phyloP scores from a whole-genome alignment of 306 rosid species.

The Castanea mollissima region DNA sequence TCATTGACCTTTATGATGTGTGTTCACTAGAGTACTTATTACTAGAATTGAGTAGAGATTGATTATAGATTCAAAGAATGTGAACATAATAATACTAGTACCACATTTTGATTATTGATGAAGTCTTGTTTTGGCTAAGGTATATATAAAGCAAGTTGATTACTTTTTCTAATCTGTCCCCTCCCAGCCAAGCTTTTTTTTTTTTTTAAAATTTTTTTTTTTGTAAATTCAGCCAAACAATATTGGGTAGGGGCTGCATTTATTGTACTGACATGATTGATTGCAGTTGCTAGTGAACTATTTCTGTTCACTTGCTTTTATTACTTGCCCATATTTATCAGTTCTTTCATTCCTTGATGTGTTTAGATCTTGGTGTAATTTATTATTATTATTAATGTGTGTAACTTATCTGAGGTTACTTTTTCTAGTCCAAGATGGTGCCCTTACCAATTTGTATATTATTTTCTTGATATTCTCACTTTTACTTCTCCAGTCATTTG shows the following conservation, averaged over 20 bases:
- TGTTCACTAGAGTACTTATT: neutral
- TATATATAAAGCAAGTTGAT: neutral
- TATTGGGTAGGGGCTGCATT: neutral
- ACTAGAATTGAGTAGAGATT: neutral
- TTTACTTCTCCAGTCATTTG: slow-evolving; percentile 67
- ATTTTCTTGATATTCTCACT: slow-evolving; percentile 29
- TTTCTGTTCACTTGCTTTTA: neutral
- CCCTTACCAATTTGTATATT: neutral
- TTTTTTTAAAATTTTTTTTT: no score
- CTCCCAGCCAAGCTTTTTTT: no score
- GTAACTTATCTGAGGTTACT: slow-evolving; percentile 2
- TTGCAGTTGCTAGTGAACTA: neutral
- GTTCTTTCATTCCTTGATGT: slow-evolving; percentile 4
- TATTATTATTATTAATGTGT: no score
- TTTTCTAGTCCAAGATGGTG: neutral
- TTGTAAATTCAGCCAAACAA: neutral
- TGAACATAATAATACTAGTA: neutral
- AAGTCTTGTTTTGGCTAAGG: neutral
- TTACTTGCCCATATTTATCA: neutral
- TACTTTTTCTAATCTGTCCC: no score
- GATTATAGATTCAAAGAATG: neutral
- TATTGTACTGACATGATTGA: neutral
- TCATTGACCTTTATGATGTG: no score
- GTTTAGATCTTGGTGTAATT: neutral
- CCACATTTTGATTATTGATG: neutral